These are phyloP conservation scores for Debaryomyces prosopidis DNA, from an alignment of 805 yeast species.

Conservation along the genomic window DNA sequence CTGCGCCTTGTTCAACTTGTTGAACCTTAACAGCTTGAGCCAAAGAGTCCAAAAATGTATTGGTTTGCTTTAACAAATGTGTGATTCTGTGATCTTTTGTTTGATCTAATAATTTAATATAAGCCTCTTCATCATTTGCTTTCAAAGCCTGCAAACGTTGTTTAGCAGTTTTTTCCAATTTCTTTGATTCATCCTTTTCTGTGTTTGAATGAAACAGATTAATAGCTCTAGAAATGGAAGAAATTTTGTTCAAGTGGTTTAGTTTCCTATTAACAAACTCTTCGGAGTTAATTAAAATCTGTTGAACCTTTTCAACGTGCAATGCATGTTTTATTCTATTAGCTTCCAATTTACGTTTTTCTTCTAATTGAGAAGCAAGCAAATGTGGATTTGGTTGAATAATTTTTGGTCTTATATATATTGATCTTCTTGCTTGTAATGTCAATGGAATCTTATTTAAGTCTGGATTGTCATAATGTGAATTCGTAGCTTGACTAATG, in stretches of 20 bases:
- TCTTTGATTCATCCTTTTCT: constrained; percentile 75
- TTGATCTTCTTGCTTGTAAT: constrained; percentile 67
- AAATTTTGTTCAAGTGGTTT: constrained; percentile 24
- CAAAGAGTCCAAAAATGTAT: constrained; percentile 71
- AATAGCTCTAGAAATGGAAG: constrained; percentile 31
- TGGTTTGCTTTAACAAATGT: constrained; percentile 78
- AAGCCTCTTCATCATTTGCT: constrained; percentile 87
- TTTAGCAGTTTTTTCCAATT: constrained; percentile 78
- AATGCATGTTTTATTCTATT: constrained; percentile 48
- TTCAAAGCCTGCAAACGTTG: constrained; percentile 85
- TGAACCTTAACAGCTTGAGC: constrained; percentile 79
- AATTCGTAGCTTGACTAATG: constrained; percentile 51
- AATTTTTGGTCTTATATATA: constrained; percentile 66
- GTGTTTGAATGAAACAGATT: constrained; percentile 52
- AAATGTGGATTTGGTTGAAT: constrained; percentile 74
- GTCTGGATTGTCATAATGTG: constrained; percentile 54
- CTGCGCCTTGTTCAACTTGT: constrained; percentile 50
- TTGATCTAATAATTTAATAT: constrained; percentile 77
- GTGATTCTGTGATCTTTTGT: constrained; percentile 87
- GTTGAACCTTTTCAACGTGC: constrained; percentile 50
- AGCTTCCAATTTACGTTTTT: constrained; percentile 62
- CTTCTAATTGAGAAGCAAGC: constrained; percentile 73
- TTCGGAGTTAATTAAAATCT: constrained; percentile 28
- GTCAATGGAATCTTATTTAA: constrained; percentile 56
- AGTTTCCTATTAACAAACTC: constrained; percentile 19